Evolutionary conservation across 352 stramenopile species (phyloP), one percentile per base, ranked within the genome.

Genomic region (Pythium dissotocum): DNA sequence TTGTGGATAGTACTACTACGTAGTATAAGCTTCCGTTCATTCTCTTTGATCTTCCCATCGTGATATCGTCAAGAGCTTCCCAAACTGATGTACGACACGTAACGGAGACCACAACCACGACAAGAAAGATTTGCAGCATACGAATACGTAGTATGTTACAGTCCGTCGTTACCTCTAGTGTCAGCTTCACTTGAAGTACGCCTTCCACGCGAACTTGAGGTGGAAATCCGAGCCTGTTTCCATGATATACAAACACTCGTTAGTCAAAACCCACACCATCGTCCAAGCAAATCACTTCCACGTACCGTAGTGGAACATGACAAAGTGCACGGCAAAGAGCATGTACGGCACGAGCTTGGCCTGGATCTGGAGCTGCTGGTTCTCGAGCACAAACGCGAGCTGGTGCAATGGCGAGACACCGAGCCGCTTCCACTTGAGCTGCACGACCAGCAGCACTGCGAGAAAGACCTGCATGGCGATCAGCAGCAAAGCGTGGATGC

Each of bases 341-440:
- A 54, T 21, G 32, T 59, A 58, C 18, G 60, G 46, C 14, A 58
- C 16, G 48, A 67, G 61, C 52, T 60, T 60, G 61, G 49, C 61
- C 30, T 67, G 61, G 61, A 67, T 54, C 38, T 61, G 49, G 24
- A 60, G 33, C 49, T 55, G 51, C 40, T 67, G 61, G 36, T 44
- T 60, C 52, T 67, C 61, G n/a, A 67, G 49, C 49, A 67, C 61
- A 36, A 67, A 67, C 51, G 61, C 61, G 26, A 67, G 28, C 35
- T 67, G 61, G 36, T 60, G 26, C n/a, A 67, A 49, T 21, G 40
- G 14, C 14, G 48, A 58, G 33, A 61, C 35, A 24, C 40, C 40
- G 2, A 58, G 16, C 18, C 38, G 33, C 26, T 18, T n/a, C 5
- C 51, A 42, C 35, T 52, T 53, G 49, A 67, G 38, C n/a, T 60